Base-by-base conservation (phyloP, 1,284 basidiomycete species). In the Inonotus hispidus region DNA sequence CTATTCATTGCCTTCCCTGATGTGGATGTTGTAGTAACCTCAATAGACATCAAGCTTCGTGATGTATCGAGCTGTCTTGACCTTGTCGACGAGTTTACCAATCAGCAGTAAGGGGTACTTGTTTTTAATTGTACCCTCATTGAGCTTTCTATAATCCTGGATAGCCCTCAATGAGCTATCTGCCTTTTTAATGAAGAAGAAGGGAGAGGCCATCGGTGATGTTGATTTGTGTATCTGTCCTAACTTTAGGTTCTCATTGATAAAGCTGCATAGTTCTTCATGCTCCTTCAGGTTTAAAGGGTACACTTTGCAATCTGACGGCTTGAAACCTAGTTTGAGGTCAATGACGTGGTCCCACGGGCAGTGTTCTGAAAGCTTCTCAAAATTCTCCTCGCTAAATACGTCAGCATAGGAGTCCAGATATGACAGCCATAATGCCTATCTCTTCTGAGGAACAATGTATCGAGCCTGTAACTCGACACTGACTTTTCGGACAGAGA, bases 81-180 rank as follows among this genome's bases (percentile, higher is more conserved):
- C 64, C 19, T 66, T 64, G 54, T 73, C 66, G 16, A 78, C 63
- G 11, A 73, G 67, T 10, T 76, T 71, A 13, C 63, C 61, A 19
- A 76, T 74, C 0, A 76, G 66, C 0, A 75, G 78, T 0, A 78
- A 56, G 0, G 73, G 73, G 58, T 74, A 72, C 0, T 62, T 63
- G 58, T 77, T 72, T 63, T 77, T 77, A 2, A 71, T 63, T 0
- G 73, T 79, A 13, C 71, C 61, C 0, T 59, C 45, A 63, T 79
- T 79, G 14, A 79, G 63, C 11, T 64, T 63, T 0, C 71, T 55
- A 64, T 79, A 79, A 58, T 80, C 41, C 2, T 43, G 41, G 7
- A 43, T 43, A 1, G 19, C 41, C 2, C 41, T 1, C 41, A 43
- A 43, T 3, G 16, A n/a, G 1, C 7, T 14, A 11, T 43, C 41